Percentiles rank a stretch among this genome's conserved stretches.
Conservation (phyloP, 768 basidiomycete species). For the Lactarius psammicola region DNA sequence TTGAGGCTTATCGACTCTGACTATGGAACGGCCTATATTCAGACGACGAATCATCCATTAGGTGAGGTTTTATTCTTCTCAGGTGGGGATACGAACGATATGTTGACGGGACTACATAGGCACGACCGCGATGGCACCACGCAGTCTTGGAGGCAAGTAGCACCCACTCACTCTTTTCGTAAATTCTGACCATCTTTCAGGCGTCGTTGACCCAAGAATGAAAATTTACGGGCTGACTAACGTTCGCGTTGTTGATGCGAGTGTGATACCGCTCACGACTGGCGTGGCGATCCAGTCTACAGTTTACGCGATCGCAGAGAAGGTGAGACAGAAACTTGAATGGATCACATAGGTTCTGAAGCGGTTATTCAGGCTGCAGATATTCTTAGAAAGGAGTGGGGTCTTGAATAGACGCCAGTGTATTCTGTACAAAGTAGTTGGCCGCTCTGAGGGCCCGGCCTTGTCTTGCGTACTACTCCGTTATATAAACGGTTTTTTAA, state of each 20-base stretch:
- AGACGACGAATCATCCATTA: constrained; percentile 28
- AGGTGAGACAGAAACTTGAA: constrained; percentile 2
- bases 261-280: constrained; percentile 28
- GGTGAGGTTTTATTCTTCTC: background rate
- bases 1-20: background rate
- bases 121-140: constrained; percentile 28
- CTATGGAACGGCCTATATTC: background rate
- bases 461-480: too few relatives aligned
- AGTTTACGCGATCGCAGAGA: constrained; percentile 28
- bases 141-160: constrained; percentile 22
- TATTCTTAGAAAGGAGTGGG: constrained; percentile 22
- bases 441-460: too few relatives aligned
- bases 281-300: constrained; percentile 26
- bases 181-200: constrained; percentile 7
- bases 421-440: too few relatives aligned
- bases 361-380: constrained; percentile 19
- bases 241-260: constrained; percentile 26
- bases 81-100: background rate
- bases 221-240: constrained; percentile 27
- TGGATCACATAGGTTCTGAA: background rate
- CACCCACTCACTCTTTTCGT: background rate
- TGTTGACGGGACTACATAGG: constrained; percentile 1
- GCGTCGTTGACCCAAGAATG: constrained; percentile 23
- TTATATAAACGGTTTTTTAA: too few relatives aligned
- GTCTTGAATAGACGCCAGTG: constrained; percentile 18